phyloP scores from a whole-genome alignment of 1,284 basidiomycete genomes.

The Kwoniella shivajii region DNA sequence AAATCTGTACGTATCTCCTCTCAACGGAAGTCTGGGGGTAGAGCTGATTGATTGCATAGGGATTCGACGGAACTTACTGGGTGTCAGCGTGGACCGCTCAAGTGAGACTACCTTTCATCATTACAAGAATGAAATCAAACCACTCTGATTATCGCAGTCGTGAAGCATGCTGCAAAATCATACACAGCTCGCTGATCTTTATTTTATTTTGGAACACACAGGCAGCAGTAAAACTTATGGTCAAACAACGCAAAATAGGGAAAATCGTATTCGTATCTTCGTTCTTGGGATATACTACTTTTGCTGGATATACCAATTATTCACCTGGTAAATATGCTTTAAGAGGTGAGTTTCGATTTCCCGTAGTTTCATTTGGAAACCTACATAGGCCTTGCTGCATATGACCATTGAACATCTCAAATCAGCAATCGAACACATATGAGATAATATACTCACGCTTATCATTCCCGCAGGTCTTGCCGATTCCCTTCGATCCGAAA shows the following conservation, averaged over 20 bases:
- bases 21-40: too few species aligned
- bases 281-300: conserved; percentile 75
- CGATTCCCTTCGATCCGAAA: conserved; percentile 80
- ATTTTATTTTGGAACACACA: conserved; percentile 37
- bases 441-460: background rate
- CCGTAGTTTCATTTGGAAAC: too few species aligned
- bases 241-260: conserved; percentile 59
- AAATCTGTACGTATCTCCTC: conserved; percentile 56
- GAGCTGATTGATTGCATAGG: conserved; percentile 23
- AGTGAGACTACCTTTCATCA: conserved; percentile 63
- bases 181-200: background rate
- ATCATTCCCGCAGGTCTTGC: conserved; percentile 67
- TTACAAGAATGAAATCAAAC: too few species aligned
- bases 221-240: conserved; percentile 74
- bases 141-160: too few species aligned
- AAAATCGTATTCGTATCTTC: conserved; percentile 84
- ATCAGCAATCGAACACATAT: background rate
- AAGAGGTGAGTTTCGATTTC: conserved; percentile 61
- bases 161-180: too few species aligned
- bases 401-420: too few species aligned
- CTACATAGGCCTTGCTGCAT: too few species aligned
- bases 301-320: conserved; percentile 84
- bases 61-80: conserved; percentile 58
- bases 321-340: conserved; percentile 87
- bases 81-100: conserved; percentile 72